These are phyloP conservation scores for Aspergillus sclerotioniger DNA, from an alignment of 495 filamentous ascomycete species.

Conservation along the genomic window DNA sequence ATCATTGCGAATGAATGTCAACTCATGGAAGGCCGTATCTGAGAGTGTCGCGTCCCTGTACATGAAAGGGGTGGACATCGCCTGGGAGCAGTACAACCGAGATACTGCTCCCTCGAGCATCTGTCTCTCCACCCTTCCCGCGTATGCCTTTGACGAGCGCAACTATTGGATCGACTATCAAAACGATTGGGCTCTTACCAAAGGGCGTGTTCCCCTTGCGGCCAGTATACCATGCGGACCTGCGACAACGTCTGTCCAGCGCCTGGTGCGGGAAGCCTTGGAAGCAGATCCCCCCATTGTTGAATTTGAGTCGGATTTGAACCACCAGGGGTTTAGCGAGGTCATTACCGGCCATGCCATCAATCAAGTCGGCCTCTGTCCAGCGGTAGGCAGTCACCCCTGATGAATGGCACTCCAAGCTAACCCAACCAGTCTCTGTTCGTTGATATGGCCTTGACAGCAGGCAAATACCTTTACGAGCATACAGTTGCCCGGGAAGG, in stretches of 20 bases:
- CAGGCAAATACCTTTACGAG: neutral
- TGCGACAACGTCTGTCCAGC: conserved; percentile 13
- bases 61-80: conserved; percentile 54
- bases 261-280: conserved; percentile 23
- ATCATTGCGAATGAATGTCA: conserved; percentile 34
- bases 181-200: conserved; percentile 30
- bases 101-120: neutral
- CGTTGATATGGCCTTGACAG: conserved; percentile 8
- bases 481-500: neutral
- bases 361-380: conserved; percentile 28
- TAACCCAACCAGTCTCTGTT: neutral
- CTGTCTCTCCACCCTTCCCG: neutral
- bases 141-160: conserved; percentile 17
- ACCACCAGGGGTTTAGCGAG: conserved; percentile 23
- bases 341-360: conserved; percentile 31
- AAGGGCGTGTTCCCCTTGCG: conserved; percentile 19
- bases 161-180: conserved; percentile 32
- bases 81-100: conserved; percentile 59
- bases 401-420: neutral
- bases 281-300: conserved; percentile 13
- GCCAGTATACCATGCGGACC: neutral
- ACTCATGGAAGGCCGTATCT: conserved; percentile 55
- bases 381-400: conserved; percentile 29
- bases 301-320: conserved; percentile 26
- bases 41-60: conserved; percentile 53